These are phyloP conservation scores for Liriodendron chinense DNA, from an alignment of 164 flowering plant species.

Conservation along the genomic window DNA sequence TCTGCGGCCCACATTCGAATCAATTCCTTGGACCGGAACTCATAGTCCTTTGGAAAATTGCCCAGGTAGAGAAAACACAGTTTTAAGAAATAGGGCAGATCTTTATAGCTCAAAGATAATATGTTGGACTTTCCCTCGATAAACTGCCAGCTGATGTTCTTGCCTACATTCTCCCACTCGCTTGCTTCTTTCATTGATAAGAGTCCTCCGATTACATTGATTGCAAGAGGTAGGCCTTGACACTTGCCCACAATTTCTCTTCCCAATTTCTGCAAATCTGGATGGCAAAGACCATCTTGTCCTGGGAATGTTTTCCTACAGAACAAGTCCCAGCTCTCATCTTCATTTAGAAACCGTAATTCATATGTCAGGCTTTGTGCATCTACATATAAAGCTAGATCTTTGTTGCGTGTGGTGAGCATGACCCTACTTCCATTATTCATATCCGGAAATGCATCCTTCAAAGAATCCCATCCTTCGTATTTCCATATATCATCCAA, in stretches of 20 bases:
- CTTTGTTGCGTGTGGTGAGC: conserved; percentile 20
- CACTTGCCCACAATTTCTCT: neutral
- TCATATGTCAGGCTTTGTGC: neutral
- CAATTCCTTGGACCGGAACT: neutral
- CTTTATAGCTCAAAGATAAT: conserved; percentile 7
- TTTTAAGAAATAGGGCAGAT: neutral
- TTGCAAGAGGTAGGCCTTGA: neutral
- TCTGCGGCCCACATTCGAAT: neutral
- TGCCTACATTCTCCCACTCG: neutral
- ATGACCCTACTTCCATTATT: conserved; percentile 15
- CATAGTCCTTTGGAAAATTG: neutral
- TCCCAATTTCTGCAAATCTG: neutral
- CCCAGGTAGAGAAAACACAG: neutral
- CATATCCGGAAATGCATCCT: neutral
- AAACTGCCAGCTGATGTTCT: neutral
- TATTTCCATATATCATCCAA: conserved; percentile 23
- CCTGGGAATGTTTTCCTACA: neutral
- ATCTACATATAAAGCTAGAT: conserved; percentile 2
- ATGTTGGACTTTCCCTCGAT: neutral
- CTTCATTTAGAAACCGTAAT: neutral
- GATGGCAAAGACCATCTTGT: neutral
- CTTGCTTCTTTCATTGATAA: neutral
- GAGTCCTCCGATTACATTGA: neutral
- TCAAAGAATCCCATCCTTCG: conserved; percentile 11
- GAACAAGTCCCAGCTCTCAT: neutral